Evolutionary conservation across 495 filamentous ascomycete genomes (phyloP), one percentile per base, ranked within the genome.

Genomic region (Daldinia decipiens): DNA sequence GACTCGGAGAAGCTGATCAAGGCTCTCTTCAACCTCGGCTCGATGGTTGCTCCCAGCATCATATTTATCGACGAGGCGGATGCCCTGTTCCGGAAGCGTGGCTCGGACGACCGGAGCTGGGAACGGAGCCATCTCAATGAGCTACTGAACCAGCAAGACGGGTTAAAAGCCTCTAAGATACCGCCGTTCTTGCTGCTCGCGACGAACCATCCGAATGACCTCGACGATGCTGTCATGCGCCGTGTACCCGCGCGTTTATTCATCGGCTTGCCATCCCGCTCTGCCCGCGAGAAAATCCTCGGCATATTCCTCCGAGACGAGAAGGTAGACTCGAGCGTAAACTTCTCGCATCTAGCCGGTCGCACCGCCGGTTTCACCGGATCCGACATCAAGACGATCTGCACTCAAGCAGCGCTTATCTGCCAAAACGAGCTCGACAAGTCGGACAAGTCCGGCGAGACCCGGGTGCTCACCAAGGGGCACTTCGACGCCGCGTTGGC

Each of bases 31-130:
- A 56, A 34, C 27, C 39, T 76, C 8, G 59, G 58, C 0, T 50
- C 58, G 9, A 75, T 65, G 55, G 17, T 76, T 6, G 36, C 51
- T 5, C 74, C 74, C 5, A 39, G 57, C 29, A 51, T 76, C 27
- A 32, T 76, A 24, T 76, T 76, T 60, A 75, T 76, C 32, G 74
- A 76, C 57, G 73, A 76, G 39, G 73, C 59, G 0, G 74, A 76
- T 27, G 27, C 68, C 11, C 27, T 76, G 13, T 75, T 75, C 39
- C 45, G 53, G 13, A 43, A 55, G 15, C 60, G 66, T 7, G 21
- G 9, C 17, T 1, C 21, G 0, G 47, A 47, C 1, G 68, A 68
- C 31, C 51, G 50, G 27, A 19, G 17, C 12, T 60, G 53, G 47
- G 62, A 66, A 45, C 38, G 72, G 17, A 55, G 27, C 8, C 26